phyloP scores from a whole-genome alignment of 2,329 filamentous ascomycete genomes.

The Ascochyta viciae-villosae region DNA sequence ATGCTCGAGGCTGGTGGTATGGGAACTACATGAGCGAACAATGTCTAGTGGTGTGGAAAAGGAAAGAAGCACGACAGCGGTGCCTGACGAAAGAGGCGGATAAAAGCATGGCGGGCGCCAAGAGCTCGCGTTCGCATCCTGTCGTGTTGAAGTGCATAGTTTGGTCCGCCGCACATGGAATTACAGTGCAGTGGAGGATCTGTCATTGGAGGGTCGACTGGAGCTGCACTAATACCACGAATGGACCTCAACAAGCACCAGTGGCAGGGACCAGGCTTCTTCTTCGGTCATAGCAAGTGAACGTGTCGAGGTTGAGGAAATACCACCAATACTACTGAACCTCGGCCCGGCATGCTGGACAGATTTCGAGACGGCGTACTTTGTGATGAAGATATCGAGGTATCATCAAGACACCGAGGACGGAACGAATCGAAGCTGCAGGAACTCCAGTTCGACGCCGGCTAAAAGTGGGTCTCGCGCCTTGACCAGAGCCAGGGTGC shows the following conservation, averaged over 20 bases:
- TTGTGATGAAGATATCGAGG: no score
- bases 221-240: no score
- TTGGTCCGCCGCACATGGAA: background rate
- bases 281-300: no score
- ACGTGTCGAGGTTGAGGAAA: no score
- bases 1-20: background rate
- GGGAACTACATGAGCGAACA: background rate
- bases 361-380: no score
- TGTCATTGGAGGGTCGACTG: no score
- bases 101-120: background rate
- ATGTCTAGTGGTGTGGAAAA: background rate
- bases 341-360: no score
- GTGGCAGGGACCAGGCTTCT: no score
- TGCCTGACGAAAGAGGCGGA: slow-evolving; percentile 1
- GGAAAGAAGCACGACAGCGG: background rate
- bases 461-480: slow-evolving; percentile 3
- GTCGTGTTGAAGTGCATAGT: background rate
- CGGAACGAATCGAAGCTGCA: background rate
- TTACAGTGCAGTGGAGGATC: background rate
- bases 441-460: background rate
- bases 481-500: background rate
- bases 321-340: no score
- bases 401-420: no score
- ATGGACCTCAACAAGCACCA: no score
- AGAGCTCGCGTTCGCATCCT: slow-evolving; percentile 2